Evolutionary conservation across 805 yeast species (phyloP), one percentile per base, ranked within the genome.

Genomic region (Starmerella davenportii): DNA sequence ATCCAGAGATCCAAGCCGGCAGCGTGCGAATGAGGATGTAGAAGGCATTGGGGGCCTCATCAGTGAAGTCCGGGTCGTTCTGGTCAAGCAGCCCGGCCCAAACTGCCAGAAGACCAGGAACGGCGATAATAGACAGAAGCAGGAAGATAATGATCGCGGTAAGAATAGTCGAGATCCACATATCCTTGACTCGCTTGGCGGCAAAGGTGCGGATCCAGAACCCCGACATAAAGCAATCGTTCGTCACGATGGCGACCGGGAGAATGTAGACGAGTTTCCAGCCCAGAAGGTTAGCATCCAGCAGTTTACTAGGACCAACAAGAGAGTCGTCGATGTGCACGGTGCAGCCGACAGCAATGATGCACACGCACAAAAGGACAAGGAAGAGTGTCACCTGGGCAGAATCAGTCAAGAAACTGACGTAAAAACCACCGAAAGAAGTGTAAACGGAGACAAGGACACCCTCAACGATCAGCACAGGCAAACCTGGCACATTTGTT

Each of bases 181-280:
- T 65, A 52, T 82, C 94, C 47, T 64, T 70, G 58, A 82, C 72
- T 7, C 80, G 62, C 43, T 70, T 70, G 5, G 93, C 74, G 5
- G 95, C 93, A 63, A 84, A 84, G 1, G 95, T 79, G 54, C 95
- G 65, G 45, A 84, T 62, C 95, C 95, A 85, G 55, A 84, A 84
- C 1, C 93, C 93, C 24, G 92, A 70, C 65, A 84, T 60, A 57
- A 84, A 84, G 54, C 84, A 72, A 54, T 81, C 93, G 52, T 85
- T 85, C 24, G 94, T 79, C 40, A 81, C 68, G 51, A 85, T 77
- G 25, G 95, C 94, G 24, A 85, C 76, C 5, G 76, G 69, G 45
- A 84, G 63, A 45, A 85, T 82, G 55, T 81, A 84, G 27, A 84
- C 55, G 45, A 84, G 66, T 64, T 82, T 87, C 90, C 93, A 82